Evolutionary conservation across 345 rosid species (phyloP), one percentile per base, ranked within the genome.

Genomic region (Fremontodendron californicum): DNA sequence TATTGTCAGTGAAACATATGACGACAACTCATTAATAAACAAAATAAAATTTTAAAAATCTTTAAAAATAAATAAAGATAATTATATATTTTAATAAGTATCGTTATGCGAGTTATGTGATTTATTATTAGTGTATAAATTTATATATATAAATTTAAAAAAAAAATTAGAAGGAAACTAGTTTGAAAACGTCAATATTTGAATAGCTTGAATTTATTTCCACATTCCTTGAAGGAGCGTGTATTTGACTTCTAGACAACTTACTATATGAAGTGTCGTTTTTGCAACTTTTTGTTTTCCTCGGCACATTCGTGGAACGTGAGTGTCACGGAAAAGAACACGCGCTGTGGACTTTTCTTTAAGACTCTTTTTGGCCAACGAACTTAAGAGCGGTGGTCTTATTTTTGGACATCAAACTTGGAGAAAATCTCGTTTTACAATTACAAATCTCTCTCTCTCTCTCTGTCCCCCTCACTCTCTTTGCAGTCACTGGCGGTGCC

Each of bases 371-470:
- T n/a, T n/a, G n/a, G n/a, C 27, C 40, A 29, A 66, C 51, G 18
- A 21, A 66, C n/a, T n/a, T n/a, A 69, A 45, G 7, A 29, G 19
- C 35, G 69, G 75, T 67, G 10, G 43, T 42, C 46, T 27, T 31
- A 15, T 35, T 19, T 39, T 78, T n/a, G n/a, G 23, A 78, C 69
- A 74, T 3, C 49, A 31, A 68, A 62, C 8, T 77, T 65, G 78
- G 74, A 85, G 86, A 74, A 81, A 85, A 78, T 75, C 76, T 65
- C 82, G 82, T 81, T 76, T 78, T 40, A 74, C 84, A 77, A 45
- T 75, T 80, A n/a, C 77, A 79, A 79, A 70, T 67, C 67, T 66
- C 73, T 40, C 33, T 63, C 63, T 18, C 76, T 61, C 76, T 57
- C 57, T 49, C n/a, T n/a, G n/a, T n/a, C 71, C 70, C 12, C 18